Evolutionary conservation across 352 stramenopile genomes (phyloP).

Genomic region (Phytophthora lateralis): DNA sequence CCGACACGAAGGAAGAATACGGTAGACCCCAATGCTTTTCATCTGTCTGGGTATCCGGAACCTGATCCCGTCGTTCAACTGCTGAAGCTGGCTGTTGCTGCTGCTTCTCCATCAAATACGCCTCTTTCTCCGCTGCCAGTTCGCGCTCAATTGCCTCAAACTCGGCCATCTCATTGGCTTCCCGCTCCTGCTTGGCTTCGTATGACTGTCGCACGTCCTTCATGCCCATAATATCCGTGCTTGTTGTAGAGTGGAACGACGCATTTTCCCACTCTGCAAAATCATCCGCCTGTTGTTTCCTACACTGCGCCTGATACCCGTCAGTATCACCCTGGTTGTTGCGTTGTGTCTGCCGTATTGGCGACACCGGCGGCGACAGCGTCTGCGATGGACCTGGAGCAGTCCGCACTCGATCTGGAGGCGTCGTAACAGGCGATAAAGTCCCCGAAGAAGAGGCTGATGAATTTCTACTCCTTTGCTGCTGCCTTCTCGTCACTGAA

Average conservation of each 20-base stretch:
- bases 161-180: constrained; percentile 77
- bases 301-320: not conserved
- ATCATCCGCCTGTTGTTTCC: constrained; percentile 11
- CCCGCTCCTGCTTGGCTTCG: constrained; percentile 55
- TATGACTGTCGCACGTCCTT: constrained; percentile 54
- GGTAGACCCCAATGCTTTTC: constrained; percentile 16
- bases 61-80: not conserved
- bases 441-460: constrained; percentile 18
- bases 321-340: constrained; percentile 11
- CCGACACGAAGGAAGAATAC: constrained; percentile 37
- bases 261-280: constrained; percentile 30
- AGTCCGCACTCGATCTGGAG: constrained; percentile 12
- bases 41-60: constrained; percentile 19
- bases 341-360: constrained; percentile 13
- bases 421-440: constrained; percentile 21
- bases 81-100: constrained; percentile 6
- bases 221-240: constrained; percentile 68
- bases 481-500: constrained; percentile 2
- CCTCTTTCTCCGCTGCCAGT: constrained; percentile 62
- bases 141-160: constrained; percentile 81
- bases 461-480: not conserved
- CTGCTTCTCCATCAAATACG: constrained; percentile 55
- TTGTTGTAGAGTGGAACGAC: constrained; percentile 36
- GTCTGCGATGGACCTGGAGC: constrained; percentile 10
- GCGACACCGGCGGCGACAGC: constrained; percentile 25